Evolutionary conservation across 352 stramenopile genomes (phyloP).

Genomic region (Pythium dissimile): DNA sequence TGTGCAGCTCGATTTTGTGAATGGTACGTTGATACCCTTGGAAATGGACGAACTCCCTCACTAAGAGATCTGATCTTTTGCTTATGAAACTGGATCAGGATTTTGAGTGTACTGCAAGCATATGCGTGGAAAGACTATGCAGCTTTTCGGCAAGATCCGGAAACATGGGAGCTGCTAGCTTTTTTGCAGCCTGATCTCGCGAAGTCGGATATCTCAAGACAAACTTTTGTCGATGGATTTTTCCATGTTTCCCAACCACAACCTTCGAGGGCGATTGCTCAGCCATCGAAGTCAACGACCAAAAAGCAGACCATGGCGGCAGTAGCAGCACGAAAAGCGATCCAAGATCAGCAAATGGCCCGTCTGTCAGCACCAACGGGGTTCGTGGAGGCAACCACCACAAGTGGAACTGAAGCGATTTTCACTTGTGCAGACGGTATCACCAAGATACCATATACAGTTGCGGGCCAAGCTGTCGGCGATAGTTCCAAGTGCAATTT

Average conservation of each 20-base stretch:
- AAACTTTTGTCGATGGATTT: conserved; percentile 1
- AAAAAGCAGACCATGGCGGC: conserved; percentile 14
- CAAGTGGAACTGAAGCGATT: conserved; percentile 25
- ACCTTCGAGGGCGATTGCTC: too few relatives aligned
- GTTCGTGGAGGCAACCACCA: conserved; percentile 27
- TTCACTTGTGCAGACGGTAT: conserved; percentile 76
- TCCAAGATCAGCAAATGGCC: conserved; percentile 79
- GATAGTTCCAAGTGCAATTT: conserved; percentile 78
- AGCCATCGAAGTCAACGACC: not conserved
- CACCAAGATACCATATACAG: conserved; percentile 79
- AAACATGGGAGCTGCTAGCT: conserved; percentile 43
- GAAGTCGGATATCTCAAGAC: not conserved
- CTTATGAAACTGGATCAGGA: too few relatives aligned
- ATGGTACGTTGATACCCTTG: conserved; percentile 56
- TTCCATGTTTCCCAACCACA: not conserved
- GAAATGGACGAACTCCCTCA: too few relatives aligned
- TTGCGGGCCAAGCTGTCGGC: conserved; percentile 66
- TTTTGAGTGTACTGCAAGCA: conserved; percentile 55
- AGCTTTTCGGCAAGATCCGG: conserved; percentile 36
- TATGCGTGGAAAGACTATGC: conserved; percentile 53
- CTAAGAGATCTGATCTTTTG: not conserved
- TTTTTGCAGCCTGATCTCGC: conserved; percentile 48
- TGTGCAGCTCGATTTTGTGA: conserved; percentile 88
- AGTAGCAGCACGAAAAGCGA: conserved; percentile 37
- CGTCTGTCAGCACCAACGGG: conserved; percentile 48